Percentiles rank a stretch among this genome's conserved stretches.
Conservation (phyloP, 208 protist species). For the Leishmania guyanensis region DNA sequence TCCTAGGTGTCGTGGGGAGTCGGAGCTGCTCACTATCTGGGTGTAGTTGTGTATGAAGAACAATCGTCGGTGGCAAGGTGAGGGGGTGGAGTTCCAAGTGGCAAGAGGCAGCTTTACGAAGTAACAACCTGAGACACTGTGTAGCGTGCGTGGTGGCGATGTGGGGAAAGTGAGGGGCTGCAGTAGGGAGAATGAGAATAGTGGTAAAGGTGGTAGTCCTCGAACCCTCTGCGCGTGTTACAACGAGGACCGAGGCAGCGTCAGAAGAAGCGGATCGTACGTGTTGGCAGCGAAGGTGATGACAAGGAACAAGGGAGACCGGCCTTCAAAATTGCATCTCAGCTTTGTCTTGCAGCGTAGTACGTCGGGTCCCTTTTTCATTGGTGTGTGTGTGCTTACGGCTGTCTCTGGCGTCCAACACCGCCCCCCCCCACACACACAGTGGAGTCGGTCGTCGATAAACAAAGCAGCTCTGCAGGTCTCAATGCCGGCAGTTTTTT, state of each 20-base stretch:
- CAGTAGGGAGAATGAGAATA: neutral
- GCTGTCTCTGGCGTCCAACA: neutral
- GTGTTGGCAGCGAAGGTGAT: neutral
- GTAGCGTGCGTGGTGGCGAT: neutral
- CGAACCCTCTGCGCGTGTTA: neutral
- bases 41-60: slow-evolving; percentile 5
- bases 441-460: neutral
- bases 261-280: neutral
- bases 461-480: neutral
- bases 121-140: neutral
- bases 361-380: neutral
- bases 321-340: neutral
- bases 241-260: neutral
- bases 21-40: neutral
- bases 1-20: neutral
- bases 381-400: neutral
- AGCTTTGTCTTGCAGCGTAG: neutral
- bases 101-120: slow-evolving; percentile 5
- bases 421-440: neutral
- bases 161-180: neutral
- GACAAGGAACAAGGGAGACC: neutral
- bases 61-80: slow-evolving; percentile 10
- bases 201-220: neutral
- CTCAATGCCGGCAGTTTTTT: neutral
- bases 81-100: neutral